Evolutionary conservation across 179 eudicot species (phyloP), one percentile per base, ranked within the genome.

Genomic region (Drosera spatulata): DNA sequence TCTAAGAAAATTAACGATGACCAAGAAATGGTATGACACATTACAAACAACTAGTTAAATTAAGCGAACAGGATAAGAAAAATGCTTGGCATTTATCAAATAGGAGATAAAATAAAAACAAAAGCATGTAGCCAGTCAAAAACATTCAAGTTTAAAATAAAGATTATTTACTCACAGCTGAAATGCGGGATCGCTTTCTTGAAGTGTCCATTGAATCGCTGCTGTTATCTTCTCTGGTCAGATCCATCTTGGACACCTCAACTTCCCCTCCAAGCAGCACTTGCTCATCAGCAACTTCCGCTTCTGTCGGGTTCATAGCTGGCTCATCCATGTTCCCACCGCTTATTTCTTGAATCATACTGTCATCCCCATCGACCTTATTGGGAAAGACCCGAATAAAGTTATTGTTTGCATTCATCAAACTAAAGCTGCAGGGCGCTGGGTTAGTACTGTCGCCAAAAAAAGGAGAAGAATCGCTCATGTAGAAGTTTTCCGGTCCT

Each of bases 171-270:
- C 75, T 68, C 53, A 80, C 85, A 65, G 71, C 77, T 51, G 66
- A 63, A 52, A 39, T 42, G 38, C 69, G 61, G 13, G 70, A 58
- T 64, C 91, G 67, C 69, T 82, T 87, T 80, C 73, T 80, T 9
- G 71, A 53, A 14, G 48, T 59, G 44, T 67, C 73, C 11, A 58
- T 45, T 9, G 69, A 58, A 67, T 66, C 48, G 9, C 61, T 56
- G 44, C 43, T 63, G 13, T 77, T 69, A 15, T 71, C 67, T 7
- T 77, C 79, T 10, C 7, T 56, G 41, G 63, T 38, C 12, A 58
- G 65, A 52, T 73, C 64, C 53, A 62, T 37, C 41, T 39, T 43
- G n/a, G 60, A 40, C 52, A 61, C 37, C 50, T 70, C 63, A 61
- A 65, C 51, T 64, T 71, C 66, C 10, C 10, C 53, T 63, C 52